Base-by-base conservation (phyloP, 305 asterid species). In the Petunia hybrid region DNA sequence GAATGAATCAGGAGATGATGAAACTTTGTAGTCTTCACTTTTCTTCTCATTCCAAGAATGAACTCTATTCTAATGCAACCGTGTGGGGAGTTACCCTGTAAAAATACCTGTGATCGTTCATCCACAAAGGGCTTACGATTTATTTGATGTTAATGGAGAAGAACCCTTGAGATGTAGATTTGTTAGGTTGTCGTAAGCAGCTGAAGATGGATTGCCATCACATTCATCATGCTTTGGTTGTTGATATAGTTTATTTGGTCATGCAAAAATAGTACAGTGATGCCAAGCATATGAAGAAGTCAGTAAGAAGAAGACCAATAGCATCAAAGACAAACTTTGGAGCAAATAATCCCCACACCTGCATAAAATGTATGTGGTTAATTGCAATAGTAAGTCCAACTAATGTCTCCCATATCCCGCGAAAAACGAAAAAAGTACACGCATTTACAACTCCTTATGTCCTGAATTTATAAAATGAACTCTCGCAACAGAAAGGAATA, bases 281-380 rank as follows among this genome's bases (percentile, higher is more conserved):
- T 16, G 97, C 91, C 76, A 92, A 40, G 76, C 94, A 87, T 76
- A 91, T 93, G 48, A 91, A 9, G 2, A 88, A 43, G 87, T 93
- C 99, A 0, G 89, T 84, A 7, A 95, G 89, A 77, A 92, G 82
- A 81, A 95, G 97, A 51, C 95, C 97, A 55, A 91, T 91, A 9
- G 89, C 97, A 66, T 95, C 98, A n/a, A 95, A 95, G 66, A 95
- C 99, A 86, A 95, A 93, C 83, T 95, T 95, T 40, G 98, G 99
- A 31, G 99, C 98, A 83, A 93, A 95, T 84, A 95, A 86, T 81
- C 98, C 99, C 99, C 99, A 95, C 10, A 95, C 98, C 98, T 94
- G 94, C 88, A 85, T 31, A 22, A 68, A 77, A 79, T 16, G 45
- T 31, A 8, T 16, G 62, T 6, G 40, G 57, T 51, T 14, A 51